Evolutionary conservation across 2,329 filamentous ascomycete genomes (phyloP), one percentile per base, ranked within the genome.

Genomic region (Sphaerulina populicola): DNA sequence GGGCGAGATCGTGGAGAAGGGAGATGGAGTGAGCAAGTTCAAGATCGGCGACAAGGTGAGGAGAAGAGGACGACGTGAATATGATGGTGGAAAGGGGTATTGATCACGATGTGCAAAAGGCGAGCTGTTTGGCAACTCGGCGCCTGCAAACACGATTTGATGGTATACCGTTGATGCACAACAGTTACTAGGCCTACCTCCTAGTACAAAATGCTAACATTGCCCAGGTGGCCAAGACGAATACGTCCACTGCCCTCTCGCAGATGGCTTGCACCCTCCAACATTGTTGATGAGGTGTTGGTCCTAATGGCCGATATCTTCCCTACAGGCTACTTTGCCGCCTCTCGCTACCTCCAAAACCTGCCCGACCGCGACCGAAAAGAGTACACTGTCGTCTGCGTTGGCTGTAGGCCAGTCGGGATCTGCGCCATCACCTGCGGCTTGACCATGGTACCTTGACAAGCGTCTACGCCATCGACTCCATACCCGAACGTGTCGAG

Each of bases 221-320:
- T 9, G 8, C 18, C 8, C 23, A 48, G 45, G 62, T 46, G 60
- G 62, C 39, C 62, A 66, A 39, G 61, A 66, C 27, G 62, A 63
- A 44, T 65, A 76, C 66, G 73, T 90, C 46, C 82, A 88, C 31
- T 78, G 94, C 11, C 90, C 90, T 0, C 72, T 84, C 49, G 89
- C 89, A 9, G 88, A 94, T 63, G 81, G 81, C 84, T 83, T 62
- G 83, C 88, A 0, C 85, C 86, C 0, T 69, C 79, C 1, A 79
- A 77, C 7, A 84, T 94, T 52, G 79, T 83, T 15, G 83, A 91
- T 59, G 78, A 85, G 57, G 81, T 81, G 33, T 75, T 94, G 44
- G 81, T 94, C 6, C 77, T 95, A 23, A 94, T 95, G 89, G 52
- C 87, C 12, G 89, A 95, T 65, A 94, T 95, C 62, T 94, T 93